Percentiles rank a stretch among this genome's conserved stretches.
Conservation (phyloP, 2,329 filamentous ascomycete genomes). For the Calonectria honghensis region DNA sequence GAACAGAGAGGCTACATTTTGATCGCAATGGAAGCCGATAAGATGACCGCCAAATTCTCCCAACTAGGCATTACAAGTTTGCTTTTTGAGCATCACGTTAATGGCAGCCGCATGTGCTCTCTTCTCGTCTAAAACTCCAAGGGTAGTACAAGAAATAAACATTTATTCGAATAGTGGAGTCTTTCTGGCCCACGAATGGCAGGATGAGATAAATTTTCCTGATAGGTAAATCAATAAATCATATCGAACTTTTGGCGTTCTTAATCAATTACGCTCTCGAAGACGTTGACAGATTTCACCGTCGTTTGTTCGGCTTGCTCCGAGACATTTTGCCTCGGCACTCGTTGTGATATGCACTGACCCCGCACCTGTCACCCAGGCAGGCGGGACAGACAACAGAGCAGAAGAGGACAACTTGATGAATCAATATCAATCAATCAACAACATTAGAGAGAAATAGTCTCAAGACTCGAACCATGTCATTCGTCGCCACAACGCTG, state of each 20-base stretch:
- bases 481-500: not conserved
- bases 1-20: not conserved
- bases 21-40: not conserved
- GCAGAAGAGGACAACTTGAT: not conserved
- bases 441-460: not conserved
- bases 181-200: not conserved
- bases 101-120: too few relatives aligned
- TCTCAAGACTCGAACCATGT: not conserved
- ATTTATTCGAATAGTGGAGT: too few relatives aligned
- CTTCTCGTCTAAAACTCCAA: too few relatives aligned
- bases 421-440: not conserved
- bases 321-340: constrained; percentile 8
- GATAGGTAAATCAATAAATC: not conserved
- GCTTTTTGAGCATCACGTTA: too few relatives aligned
- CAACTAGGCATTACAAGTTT: too few relatives aligned
- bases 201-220: not conserved
- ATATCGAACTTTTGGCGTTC: not conserved
- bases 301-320: not conserved
- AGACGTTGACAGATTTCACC: not conserved
- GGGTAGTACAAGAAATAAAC: too few relatives aligned
- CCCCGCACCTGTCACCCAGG: not conserved
- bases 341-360: not conserved
- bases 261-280: not conserved
- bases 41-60: too few relatives aligned
- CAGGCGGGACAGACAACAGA: not conserved